Percentiles rank a stretch among this genome's conserved stretches.
phyloP scores from a whole-genome alignment of 768 basidiomycete species.

The Rhodotorula sphaerocarpa region DNA sequence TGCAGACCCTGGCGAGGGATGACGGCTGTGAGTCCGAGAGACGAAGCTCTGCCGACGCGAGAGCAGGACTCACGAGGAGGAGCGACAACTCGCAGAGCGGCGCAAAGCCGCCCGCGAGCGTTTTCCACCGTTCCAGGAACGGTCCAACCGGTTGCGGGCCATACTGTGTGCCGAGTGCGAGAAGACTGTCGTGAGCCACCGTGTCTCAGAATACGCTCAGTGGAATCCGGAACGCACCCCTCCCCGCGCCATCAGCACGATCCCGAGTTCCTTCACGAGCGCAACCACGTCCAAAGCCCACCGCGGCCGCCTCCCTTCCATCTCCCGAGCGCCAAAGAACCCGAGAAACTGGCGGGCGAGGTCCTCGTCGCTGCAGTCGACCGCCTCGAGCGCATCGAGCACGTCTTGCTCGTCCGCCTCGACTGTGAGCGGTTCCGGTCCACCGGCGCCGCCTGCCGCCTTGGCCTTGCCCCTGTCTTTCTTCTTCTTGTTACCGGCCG shows the following conservation, averaged over 20 bases:
- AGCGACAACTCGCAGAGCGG: constrained; percentile 55
- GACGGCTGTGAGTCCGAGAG: no score
- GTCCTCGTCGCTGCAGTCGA: constrained; percentile 58
- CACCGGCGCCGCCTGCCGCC: not conserved
- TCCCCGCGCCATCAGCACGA: constrained; percentile 57
- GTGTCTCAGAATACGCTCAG: no score
- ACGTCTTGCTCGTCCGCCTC: constrained; percentile 42
- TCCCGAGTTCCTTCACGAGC: constrained; percentile 65
- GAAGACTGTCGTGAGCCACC: no score
- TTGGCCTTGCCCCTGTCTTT: constrained; percentile 12
- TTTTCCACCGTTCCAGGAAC: constrained; percentile 63
- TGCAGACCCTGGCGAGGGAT: constrained; percentile 60
- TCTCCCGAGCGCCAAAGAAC: constrained; percentile 65
- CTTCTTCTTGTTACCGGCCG: not conserved
- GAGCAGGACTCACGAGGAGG: constrained; percentile 60
- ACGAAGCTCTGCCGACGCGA: no score
- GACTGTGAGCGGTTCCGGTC: not conserved
- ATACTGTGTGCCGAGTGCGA: constrained; percentile 3
- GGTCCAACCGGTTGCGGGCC: constrained; percentile 45
- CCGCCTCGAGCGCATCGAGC: constrained; percentile 50
- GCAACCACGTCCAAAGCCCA: constrained; percentile 62
- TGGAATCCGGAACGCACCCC: constrained; percentile 23
- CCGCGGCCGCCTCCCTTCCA: constrained; percentile 41
- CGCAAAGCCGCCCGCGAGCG: constrained; percentile 66
- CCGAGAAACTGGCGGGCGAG: constrained; percentile 55